A percentile compares a stretch with the other conserved stretches of the same genome.
Conservation (phyloP, 2,329 filamentous ascomycete species). For the Talaromyces sp. region DNA sequence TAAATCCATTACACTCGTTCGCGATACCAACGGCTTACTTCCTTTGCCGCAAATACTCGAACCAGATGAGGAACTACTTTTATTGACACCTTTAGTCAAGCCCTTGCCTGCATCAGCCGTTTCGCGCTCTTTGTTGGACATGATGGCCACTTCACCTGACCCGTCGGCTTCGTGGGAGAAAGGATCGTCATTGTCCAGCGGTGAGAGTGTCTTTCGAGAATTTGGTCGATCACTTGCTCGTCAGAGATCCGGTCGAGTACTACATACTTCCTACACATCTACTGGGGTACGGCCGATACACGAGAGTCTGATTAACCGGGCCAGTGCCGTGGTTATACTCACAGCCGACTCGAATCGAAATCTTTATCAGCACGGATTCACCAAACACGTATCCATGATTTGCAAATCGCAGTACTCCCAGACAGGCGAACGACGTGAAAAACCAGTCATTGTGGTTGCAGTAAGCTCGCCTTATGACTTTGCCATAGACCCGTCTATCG, state of each 20-base stretch:
- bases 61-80: slow-evolving; percentile 78
- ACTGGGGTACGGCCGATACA: slow-evolving; percentile 90
- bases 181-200: slow-evolving; percentile 70
- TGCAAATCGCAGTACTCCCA: slow-evolving; percentile 50
- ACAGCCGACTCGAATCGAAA: slow-evolving; percentile 94
- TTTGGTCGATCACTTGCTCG: slow-evolving; percentile 82
- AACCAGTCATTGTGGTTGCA: slow-evolving; percentile 82
- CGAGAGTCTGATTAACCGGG: slow-evolving; percentile 84
- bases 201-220: slow-evolving; percentile 87
- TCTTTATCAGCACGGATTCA: slow-evolving; percentile 88
- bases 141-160: slow-evolving; percentile 45
- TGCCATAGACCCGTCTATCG: slow-evolving; percentile 82
- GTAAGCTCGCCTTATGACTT: slow-evolving; percentile 97
- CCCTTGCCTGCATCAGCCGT: slow-evolving; percentile 85
- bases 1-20: slow-evolving; percentile 84
- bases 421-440: slow-evolving; percentile 52
- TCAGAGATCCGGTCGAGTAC: slow-evolving; percentile 74
- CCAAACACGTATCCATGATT: slow-evolving; percentile 94
- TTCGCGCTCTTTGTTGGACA: slow-evolving; percentile 61
- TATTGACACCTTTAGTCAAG: slow-evolving; percentile 85
- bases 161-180: slow-evolving; percentile 51
- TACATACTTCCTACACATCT: slow-evolving; percentile 92
- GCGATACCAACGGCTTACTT: slow-evolving; percentile 79
- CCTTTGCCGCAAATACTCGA: slow-evolving; percentile 78
- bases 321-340: slow-evolving; percentile 81